A percentile compares a stretch with the other conserved stretches of the same genome.
These are phyloP conservation scores for Xerocomellus amylosporus DNA, from an alignment of 768 basidiomycete species.

Conservation along the genomic window DNA sequence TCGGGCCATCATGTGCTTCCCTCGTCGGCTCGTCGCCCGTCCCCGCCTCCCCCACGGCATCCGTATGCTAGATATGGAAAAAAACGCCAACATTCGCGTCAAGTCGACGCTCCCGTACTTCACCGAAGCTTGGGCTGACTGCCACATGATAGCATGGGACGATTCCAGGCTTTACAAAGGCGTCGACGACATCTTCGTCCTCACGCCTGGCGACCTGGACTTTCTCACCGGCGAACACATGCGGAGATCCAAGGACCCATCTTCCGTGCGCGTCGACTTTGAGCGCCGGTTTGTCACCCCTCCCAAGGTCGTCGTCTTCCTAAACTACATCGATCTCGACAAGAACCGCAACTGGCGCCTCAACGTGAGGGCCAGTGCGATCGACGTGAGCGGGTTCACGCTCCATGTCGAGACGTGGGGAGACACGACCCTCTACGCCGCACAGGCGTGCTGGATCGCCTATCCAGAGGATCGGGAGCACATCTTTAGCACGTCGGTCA, in stretches of 20 bases:
- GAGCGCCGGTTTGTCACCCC: conserved; percentile 15
- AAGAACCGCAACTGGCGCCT: conserved; percentile 8
- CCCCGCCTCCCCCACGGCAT: conserved; percentile 20
- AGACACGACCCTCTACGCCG: conserved; percentile 1
- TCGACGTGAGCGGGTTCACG: conserved; percentile 12
- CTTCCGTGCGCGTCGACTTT: conserved; percentile 5
- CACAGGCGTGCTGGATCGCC: conserved; percentile 11
- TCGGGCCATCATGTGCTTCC: conserved; percentile 5
- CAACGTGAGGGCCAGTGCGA: neutral
- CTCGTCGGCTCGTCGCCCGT: conserved; percentile 12
- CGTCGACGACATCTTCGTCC: neutral
- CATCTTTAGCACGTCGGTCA: conserved; percentile 12
- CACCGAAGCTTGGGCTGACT: neutral
- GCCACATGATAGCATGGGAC: neutral
- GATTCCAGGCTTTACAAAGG: too few species aligned
- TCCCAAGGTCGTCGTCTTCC: conserved; percentile 15
- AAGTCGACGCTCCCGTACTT: conserved; percentile 4
- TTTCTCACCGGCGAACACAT: too few species aligned
- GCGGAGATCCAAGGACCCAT: too few species aligned
- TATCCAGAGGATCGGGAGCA: conserved; percentile 16
- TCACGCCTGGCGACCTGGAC: neutral
- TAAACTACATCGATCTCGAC: conserved; percentile 14
- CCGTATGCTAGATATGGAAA: conserved; percentile 4
- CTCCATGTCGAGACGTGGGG: conserved; percentile 13
- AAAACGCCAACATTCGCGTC: conserved; percentile 9